Evolutionary conservation across 2,329 filamentous ascomycete genomes (phyloP).

Genomic region (Cladophialophora immunda): DNA sequence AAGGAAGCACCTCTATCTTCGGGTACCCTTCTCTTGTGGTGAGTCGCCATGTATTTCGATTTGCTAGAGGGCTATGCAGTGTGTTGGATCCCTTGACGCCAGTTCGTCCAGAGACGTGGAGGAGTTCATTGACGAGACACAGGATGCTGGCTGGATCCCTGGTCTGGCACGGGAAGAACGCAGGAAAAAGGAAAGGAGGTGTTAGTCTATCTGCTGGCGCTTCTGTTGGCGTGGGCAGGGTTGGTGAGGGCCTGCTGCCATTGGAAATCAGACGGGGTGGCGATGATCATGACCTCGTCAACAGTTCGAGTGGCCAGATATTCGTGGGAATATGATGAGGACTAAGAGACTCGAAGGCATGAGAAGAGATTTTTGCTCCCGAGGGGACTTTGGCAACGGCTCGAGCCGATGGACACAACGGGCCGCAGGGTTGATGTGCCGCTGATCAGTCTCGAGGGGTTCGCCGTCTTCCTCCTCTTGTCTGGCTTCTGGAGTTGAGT

Average conservation of each 20-base stretch:
- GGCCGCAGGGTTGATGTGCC: slow-evolving; percentile 2
- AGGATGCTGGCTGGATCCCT: slow-evolving; percentile 24
- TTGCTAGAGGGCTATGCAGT: slow-evolving; percentile 21
- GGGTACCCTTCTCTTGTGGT: slow-evolving; percentile 15
- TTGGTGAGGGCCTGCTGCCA: slow-evolving; percentile 5
- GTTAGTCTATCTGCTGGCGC: slow-evolving; percentile 14
- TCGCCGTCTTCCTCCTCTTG: not conserved
- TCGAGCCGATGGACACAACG: slow-evolving; percentile 24
- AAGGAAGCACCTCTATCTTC: slow-evolving; percentile 13
- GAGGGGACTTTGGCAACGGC: slow-evolving; percentile 15
- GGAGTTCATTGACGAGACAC: slow-evolving; percentile 29
- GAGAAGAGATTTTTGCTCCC: slow-evolving; percentile 7
- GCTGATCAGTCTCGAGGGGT: not conserved
- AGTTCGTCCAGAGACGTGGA: slow-evolving; percentile 33
- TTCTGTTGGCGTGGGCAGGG: slow-evolving; percentile 10
- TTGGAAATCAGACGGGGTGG: slow-evolving; percentile 1
- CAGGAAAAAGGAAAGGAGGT: not conserved
- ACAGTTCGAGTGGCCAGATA: slow-evolving; percentile 10
- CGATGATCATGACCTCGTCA: not conserved
- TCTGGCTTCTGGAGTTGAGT: slow-evolving; percentile 14
- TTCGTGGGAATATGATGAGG: not conserved
- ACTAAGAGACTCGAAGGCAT: not conserved
- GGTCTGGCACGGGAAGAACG: slow-evolving; percentile 7
- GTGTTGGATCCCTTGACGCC: slow-evolving; percentile 17
- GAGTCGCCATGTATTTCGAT: slow-evolving; percentile 18